Percentiles rank a stretch among this genome's conserved stretches.
phyloP scores from a whole-genome alignment of 192 early-diverging fungal genomes.

The Coemansia sp. region DNA sequence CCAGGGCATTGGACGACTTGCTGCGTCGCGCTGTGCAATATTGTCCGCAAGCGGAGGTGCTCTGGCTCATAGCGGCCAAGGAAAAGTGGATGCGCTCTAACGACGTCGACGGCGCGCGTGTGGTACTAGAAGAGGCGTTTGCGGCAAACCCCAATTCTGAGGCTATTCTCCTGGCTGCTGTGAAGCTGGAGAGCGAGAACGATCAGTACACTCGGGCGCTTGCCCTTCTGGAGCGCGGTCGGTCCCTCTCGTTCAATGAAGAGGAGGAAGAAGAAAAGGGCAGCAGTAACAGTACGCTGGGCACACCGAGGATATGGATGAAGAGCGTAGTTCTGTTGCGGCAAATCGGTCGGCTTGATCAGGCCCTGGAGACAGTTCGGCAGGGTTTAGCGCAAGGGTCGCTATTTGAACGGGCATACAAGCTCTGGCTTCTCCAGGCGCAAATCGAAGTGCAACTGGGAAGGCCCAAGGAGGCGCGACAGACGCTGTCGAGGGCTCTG shows the following conservation, averaged over 20 bases:
- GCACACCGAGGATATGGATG: constrained; percentile 92
- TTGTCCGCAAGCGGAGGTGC: constrained; percentile 87
- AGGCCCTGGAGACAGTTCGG: constrained; percentile 67
- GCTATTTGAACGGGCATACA: constrained; percentile 72
- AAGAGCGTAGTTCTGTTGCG: constrained; percentile 87
- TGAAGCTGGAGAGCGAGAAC: constrained; percentile 93
- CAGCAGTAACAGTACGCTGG: constrained; percentile 28
- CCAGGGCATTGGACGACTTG: constrained; percentile 73
- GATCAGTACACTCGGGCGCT: constrained; percentile 76
- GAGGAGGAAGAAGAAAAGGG: constrained; percentile 25
- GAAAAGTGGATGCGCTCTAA: constrained; percentile 81
- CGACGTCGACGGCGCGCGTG: constrained; percentile 79
- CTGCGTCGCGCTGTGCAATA: constrained; percentile 81
- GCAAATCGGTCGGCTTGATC: constrained; percentile 62
- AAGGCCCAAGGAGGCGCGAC: constrained; percentile 63
- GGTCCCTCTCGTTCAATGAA: constrained; percentile 24
- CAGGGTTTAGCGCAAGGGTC: constrained; percentile 57
- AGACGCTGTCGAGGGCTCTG: constrained; percentile 68
- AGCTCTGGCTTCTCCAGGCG: constrained; percentile 94
- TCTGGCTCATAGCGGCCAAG: constrained; percentile 98
- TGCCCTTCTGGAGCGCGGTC: constrained; percentile 69
- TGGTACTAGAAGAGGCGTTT: constrained; percentile 83
- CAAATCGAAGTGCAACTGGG: constrained; percentile 79
- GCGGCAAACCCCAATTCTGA: constrained; percentile 88
- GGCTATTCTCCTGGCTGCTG: constrained; percentile 92